Evolutionary conservation across 2,329 filamentous ascomycete species (phyloP), one percentile per base, ranked within the genome.

Genomic region (Cladosporium oxysporum): DNA sequence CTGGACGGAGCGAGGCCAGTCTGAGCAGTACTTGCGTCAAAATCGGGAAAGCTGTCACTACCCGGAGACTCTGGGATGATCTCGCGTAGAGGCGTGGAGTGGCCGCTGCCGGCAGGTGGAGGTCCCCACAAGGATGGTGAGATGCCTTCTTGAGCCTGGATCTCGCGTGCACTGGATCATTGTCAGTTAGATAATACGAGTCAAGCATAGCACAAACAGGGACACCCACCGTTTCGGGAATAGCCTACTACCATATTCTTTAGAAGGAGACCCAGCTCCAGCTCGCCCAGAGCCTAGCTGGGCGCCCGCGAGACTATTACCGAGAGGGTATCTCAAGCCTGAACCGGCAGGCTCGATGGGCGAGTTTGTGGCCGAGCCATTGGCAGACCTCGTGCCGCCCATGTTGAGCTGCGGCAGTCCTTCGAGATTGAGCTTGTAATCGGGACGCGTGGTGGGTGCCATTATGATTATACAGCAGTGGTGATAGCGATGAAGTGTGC

Each of bases 11-110:
- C 73, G 44, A 72, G 68, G 28, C 67, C 70, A 47, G 66, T 68
- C 52, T 63, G 55, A 29, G 69, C 66, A 37, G 73, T 71, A n/a
- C 64, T 71, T 21, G 70, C 70, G 68, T 90, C 86, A 76, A 97
- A 92, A 78, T 97, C 93, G 66, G 95, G 93, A 73, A 98, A 98
- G 71, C 91, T 94, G 81, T 97, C 94, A 71, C 85, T 86, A 71
- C 91, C 95, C 35, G 95, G 95, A 41, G 94, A 97, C 81, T 99
- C 95, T 69, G 94, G 93, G 68, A 99, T 98, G 71, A 94, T 97
- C 82, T 98, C 95, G 75, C 95, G 92, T 61, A 99, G 86, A 72
- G 95, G 95, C 50, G 94, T 97, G 23, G 94, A 97, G 79, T 97
- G 94, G 70, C 94, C 95, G 78, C 94, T 97, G 65, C 94, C 97